Conservation (phyloP, 2,329 filamentous ascomycete genomes). For the Fusarium nygamai region DNA sequence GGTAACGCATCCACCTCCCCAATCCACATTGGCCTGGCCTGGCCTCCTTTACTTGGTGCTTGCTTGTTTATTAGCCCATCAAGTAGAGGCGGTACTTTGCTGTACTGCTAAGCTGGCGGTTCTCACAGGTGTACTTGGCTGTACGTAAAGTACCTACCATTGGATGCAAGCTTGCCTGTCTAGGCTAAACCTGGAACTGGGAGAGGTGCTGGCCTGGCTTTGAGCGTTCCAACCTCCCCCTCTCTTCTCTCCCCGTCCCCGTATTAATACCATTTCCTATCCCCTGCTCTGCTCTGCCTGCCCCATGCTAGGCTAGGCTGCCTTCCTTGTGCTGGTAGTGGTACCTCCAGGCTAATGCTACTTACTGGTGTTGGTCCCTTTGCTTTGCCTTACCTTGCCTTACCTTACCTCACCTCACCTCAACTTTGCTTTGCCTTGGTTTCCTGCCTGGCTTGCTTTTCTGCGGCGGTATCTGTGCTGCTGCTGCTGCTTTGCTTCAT, state of each 20-base stretch:
- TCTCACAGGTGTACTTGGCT: slow-evolving; percentile 12
- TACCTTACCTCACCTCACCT: not conserved
- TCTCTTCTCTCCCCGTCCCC: slow-evolving; percentile 1
- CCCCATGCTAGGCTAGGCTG: slow-evolving; percentile 1
- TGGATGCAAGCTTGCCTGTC: slow-evolving; percentile 1
- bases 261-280: not conserved
- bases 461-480: not conserved
- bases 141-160: slow-evolving; percentile 9
- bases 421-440: slow-evolving; percentile 11
- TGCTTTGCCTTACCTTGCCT: not conserved
- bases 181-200: slow-evolving; percentile 22
- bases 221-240: slow-evolving; percentile 14
- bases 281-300: not conserved
- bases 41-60: slow-evolving; percentile 16
- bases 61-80: slow-evolving; percentile 15
- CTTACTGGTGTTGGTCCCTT: slow-evolving; percentile 6
- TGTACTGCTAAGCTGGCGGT: not conserved
- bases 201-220: not conserved
- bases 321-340: slow-evolving; percentile 1
- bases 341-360: slow-evolving; percentile 1
- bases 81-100: not conserved
- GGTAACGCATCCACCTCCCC: slow-evolving; percentile 12
- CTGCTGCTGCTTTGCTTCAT: slow-evolving; percentile 2
- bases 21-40: slow-evolving; percentile 11
- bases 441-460: slow-evolving; percentile 33